phyloP scores from a whole-genome alignment of 768 basidiomycete genomes.

The Auriscalpium vulgare region DNA sequence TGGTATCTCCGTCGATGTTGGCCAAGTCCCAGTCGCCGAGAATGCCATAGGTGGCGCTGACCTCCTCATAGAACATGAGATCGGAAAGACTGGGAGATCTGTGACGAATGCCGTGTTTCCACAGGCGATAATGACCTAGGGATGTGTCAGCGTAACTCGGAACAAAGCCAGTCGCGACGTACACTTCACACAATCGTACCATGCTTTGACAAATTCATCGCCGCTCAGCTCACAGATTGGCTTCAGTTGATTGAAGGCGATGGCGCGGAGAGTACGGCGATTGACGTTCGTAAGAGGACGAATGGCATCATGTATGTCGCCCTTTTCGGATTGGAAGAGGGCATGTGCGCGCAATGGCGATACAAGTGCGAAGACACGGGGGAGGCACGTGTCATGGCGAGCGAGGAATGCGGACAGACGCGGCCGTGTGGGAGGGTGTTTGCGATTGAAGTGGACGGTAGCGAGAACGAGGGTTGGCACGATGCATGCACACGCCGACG shows the following conservation, averaged over 20 bases:
- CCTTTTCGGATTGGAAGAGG: no score
- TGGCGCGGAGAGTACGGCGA: neutral
- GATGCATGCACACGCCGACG: no score
- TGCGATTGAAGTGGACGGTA: no score
- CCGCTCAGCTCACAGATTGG: neutral
- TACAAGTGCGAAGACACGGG: no score
- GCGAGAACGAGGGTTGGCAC: no score
- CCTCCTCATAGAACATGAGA: neutral
- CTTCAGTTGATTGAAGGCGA: neutral
- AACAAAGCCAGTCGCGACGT: neutral
- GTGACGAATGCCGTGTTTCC: neutral
- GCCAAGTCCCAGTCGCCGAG: slow-evolving; percentile 1
- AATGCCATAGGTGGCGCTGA: neutral
- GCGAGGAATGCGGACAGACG: no score
- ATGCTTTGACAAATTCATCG: neutral
- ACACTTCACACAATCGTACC: neutral
- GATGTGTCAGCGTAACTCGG: neutral
- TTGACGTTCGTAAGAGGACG: no score
- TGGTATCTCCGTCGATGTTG: neutral
- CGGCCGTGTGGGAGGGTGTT: no score
- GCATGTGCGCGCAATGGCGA: no score
- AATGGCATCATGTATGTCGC: no score
- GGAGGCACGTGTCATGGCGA: no score
- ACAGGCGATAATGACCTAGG: neutral
- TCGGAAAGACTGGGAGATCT: neutral